These are phyloP conservation scores for Pyrus betulifolia DNA, from an alignment of 306 rosid species.

Conservation along the genomic window DNA sequence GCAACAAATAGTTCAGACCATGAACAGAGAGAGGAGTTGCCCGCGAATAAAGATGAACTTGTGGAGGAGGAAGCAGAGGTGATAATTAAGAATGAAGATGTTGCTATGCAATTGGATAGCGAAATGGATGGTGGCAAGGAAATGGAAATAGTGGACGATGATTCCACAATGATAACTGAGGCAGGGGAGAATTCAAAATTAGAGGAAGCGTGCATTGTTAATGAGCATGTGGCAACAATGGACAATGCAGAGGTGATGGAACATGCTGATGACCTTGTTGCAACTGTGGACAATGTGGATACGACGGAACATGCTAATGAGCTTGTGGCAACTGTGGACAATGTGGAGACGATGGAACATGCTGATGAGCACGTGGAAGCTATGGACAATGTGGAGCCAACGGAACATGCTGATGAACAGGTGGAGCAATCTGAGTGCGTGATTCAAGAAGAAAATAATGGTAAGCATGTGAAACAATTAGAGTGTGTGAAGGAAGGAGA, in stretches of 20 bases:
- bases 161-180: slow-evolving; percentile 8
- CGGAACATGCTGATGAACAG: slow-evolving; percentile 24
- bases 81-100: background rate
- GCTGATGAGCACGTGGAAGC: slow-evolving; percentile 25
- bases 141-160: slow-evolving; percentile 24
- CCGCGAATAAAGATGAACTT: slow-evolving; percentile 2
- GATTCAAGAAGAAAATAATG: slow-evolving; percentile 29
- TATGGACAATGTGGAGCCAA: background rate
- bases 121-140: slow-evolving; percentile 18
- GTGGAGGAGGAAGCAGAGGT: slow-evolving; percentile 10
- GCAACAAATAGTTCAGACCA: slow-evolving; percentile 29
- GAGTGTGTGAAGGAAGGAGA: slow-evolving; percentile 32
- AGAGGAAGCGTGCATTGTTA: slow-evolving; percentile 29
- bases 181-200: slow-evolving; percentile 29
- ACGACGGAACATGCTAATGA: slow-evolving; percentile 20
- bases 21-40: slow-evolving; percentile 24
- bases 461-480: slow-evolving; percentile 38
- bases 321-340: slow-evolving; percentile 13
- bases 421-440: slow-evolving; percentile 27
- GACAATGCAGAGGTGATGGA: slow-evolving; percentile 1
- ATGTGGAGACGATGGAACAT: slow-evolving; percentile 8
- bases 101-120: background rate
- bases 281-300: background rate
- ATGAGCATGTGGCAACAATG: slow-evolving; percentile 18
- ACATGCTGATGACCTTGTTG: slow-evolving; percentile 21